A percentile compares a stretch with the other conserved stretches of the same genome.
Evolutionary conservation across 1,284 basidiomycete genomes (phyloP).

Genomic region (Cystobasidium pallidum): DNA sequence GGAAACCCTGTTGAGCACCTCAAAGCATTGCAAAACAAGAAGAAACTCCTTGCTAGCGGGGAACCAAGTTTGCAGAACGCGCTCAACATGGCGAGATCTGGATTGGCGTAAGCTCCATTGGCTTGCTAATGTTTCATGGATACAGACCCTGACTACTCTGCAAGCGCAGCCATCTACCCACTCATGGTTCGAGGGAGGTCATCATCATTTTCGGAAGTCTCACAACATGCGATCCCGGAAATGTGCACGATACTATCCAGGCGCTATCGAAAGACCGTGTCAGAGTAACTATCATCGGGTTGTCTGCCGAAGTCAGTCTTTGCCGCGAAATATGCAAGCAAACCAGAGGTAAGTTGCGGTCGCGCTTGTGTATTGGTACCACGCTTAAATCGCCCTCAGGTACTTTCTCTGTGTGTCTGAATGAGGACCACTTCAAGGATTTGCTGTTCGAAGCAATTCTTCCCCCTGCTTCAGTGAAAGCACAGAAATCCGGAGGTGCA

Average conservation of each 20-base stretch:
- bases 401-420: constrained; percentile 90
- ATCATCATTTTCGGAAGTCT: constrained; percentile 90
- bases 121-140: neutral
- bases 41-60: constrained; percentile 83
- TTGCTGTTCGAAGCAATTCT: constrained; percentile 93
- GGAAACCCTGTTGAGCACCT: constrained; percentile 94
- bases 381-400: no score
- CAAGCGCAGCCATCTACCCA: constrained; percentile 77
- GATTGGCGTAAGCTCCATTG: constrained; percentile 69
- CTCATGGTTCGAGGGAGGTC: constrained; percentile 92
- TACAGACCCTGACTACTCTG: neutral
- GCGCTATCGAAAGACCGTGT: constrained; percentile 75
- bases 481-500: constrained; percentile 18
- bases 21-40: constrained; percentile 78
- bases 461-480: constrained; percentile 70
- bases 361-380: no score
- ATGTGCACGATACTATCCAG: constrained; percentile 88
- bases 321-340: constrained; percentile 86
- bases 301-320: constrained; percentile 96
- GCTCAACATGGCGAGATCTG: constrained; percentile 88
- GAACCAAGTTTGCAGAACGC: constrained; percentile 97
- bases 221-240: constrained; percentile 94
- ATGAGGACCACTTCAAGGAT: constrained; percentile 95
- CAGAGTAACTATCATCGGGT: constrained; percentile 86
- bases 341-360: constrained; percentile 76